Evolutionary conservation across 306 rosid genomes (phyloP).

Genomic region (Abrus pulchellus): DNA sequence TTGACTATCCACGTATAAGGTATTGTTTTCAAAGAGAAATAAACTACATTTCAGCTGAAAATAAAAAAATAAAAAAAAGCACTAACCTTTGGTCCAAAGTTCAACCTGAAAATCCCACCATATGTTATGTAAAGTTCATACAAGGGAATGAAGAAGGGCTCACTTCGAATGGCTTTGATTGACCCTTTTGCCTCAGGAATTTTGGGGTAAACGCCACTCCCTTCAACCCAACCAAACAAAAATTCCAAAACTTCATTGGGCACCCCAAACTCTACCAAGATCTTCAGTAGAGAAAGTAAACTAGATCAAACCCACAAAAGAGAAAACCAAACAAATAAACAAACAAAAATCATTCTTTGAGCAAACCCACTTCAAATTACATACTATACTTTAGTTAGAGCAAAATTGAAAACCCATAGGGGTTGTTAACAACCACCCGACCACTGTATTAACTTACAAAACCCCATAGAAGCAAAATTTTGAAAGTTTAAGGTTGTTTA

Average conservation of each 20-base stretch:
- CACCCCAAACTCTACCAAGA: constrained; percentile 77
- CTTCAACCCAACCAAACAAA: constrained; percentile 63
- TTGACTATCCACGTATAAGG: background rate
- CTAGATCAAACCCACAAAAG: constrained; percentile 59
- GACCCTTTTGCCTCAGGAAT: constrained; percentile 95
- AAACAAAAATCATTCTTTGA: constrained; percentile 14
- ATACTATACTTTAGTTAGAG: background rate
- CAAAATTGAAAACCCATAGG: constrained; percentile 14
- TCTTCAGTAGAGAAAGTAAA: constrained; percentile 62
- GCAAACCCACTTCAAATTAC: constrained; percentile 37
- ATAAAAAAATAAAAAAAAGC: background rate
- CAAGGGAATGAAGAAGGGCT: constrained; percentile 91
- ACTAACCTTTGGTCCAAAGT: constrained; percentile 96
- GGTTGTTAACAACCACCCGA: constrained; percentile 30
- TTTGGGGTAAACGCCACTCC: constrained; percentile 52
- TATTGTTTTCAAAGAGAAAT: constrained; percentile 31
- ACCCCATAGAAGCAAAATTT: constrained; percentile 15
- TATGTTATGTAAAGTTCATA: constrained; percentile 89
- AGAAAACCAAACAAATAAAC: constrained; percentile 12
- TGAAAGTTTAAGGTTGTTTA: constrained; percentile 37
- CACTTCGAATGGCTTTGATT: constrained; percentile 69
- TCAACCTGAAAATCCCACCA: constrained; percentile 92
- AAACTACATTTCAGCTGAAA: constrained; percentile 2
- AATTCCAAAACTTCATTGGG: constrained; percentile 67
- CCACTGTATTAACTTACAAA: background rate